Conservation (phyloP, 106 monocot species). For the Chionographis japonica region DNA sequence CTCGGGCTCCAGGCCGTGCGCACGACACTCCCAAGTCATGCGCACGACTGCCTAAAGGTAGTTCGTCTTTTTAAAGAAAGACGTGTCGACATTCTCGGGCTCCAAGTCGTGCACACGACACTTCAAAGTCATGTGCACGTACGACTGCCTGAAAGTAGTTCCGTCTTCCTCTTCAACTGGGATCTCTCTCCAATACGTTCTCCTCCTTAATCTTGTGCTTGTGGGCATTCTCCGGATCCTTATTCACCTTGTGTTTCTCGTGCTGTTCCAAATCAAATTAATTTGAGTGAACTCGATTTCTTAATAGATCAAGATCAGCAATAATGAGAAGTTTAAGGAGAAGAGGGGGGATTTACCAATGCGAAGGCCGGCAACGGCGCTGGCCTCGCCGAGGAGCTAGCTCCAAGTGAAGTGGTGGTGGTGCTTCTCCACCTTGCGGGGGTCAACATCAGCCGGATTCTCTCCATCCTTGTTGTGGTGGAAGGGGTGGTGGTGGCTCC, state of each 20-base stretch:
- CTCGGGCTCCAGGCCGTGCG: too few relatives aligned
- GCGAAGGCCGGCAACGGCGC: constrained; percentile 49
- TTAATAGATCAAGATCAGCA: not conserved
- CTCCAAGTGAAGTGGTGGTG: constrained; percentile 28
- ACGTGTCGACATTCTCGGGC: too few relatives aligned
- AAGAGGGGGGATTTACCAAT: constrained; percentile 21
- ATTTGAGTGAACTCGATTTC: not conserved
- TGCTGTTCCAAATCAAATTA: constrained; percentile 23
- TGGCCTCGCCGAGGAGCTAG: constrained; percentile 51
- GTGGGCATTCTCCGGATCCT: constrained; percentile 66
- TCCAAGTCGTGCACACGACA: too few relatives aligned
- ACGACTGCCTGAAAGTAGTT: too few relatives aligned
- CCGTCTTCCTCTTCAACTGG: too few relatives aligned
- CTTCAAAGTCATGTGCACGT: too few relatives aligned
- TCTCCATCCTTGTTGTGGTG: constrained; percentile 35
- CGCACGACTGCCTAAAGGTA: too few relatives aligned
- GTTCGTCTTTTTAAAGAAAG: too few relatives aligned
- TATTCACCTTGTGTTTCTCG: constrained; percentile 75
- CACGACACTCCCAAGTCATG: too few relatives aligned
- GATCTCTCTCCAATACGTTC: too few relatives aligned
- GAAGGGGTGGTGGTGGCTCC: constrained; percentile 27
- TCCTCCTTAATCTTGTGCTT: constrained; percentile 77
- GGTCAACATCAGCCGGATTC: not conserved
- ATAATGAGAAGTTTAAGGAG: not conserved
- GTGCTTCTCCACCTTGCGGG: too few relatives aligned